phyloP scores from a whole-genome alignment of 345 rosid species.

The Hibiscus mutabilis region DNA sequence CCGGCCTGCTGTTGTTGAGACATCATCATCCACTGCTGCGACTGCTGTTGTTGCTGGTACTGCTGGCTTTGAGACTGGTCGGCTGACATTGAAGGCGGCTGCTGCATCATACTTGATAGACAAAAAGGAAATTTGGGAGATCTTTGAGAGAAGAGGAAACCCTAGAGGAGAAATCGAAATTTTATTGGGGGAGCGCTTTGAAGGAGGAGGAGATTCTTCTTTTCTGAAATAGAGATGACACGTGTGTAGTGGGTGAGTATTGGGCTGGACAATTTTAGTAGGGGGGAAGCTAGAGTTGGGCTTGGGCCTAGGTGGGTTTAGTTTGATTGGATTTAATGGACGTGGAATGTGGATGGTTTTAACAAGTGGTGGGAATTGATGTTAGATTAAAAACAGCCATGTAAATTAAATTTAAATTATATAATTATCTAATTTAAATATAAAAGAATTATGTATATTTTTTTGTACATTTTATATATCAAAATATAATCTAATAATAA shows the following conservation, averaged over 20 bases:
- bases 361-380: too few species aligned
- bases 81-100: constrained; percentile 46
- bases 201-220: too few species aligned
- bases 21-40: constrained; percentile 47
- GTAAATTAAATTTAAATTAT: too few species aligned
- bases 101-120: constrained; percentile 36
- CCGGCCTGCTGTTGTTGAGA: constrained; percentile 33
- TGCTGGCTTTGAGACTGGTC: constrained; percentile 38
- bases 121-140: background rate
- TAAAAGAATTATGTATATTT: too few species aligned
- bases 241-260: background rate
- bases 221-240: too few species aligned
- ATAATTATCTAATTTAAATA: too few species aligned
- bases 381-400: too few species aligned
- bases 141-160: background rate
- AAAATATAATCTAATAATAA: too few species aligned
- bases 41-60: constrained; percentile 27
- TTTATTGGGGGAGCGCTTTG: background rate
- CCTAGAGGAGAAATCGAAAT: background rate
- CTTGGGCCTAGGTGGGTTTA: background rate
- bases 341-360: too few species aligned
- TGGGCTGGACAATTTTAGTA: background rate
- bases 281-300: background rate
- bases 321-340: too few species aligned
- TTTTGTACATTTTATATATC: too few species aligned